These are phyloP conservation scores for Galerina marginata DNA, from an alignment of 768 basidiomycete genomes.

Conservation along the genomic window DNA sequence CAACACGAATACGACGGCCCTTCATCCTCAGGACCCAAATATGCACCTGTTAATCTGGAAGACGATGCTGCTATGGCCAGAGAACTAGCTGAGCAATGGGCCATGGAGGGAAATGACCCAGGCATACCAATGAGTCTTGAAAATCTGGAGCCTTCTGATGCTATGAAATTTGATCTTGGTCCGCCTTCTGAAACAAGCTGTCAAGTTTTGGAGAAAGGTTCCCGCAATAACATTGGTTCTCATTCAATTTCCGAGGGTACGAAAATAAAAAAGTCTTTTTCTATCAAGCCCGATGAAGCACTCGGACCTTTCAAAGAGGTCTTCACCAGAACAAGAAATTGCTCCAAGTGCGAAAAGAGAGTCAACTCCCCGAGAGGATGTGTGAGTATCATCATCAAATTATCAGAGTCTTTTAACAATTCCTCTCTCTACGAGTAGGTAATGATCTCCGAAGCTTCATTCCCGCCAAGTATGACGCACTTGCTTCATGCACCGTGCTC, in stretches of 20 bases:
- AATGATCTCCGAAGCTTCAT: conserved; percentile 27
- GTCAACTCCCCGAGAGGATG: conserved; percentile 47
- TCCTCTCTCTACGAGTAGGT: conserved; percentile 25
- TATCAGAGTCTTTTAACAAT: background rate
- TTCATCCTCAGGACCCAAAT: conserved; percentile 19
- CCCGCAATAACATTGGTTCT: background rate
- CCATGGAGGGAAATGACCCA: conserved; percentile 20
- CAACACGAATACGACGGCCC: conserved; percentile 32
- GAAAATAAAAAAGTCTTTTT: background rate
- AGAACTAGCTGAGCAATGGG: conserved; percentile 48
- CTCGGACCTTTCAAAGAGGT: conserved; percentile 38
- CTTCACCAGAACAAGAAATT: conserved; percentile 41
- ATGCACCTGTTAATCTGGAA: conserved; percentile 22
- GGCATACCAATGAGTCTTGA: conserved; percentile 3
- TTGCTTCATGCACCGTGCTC: conserved; percentile 51
- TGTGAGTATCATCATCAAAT: conserved; percentile 36
- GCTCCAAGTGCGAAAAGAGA: conserved; percentile 40
- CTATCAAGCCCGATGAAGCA: conserved; percentile 31
- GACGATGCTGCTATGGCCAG: conserved; percentile 44
- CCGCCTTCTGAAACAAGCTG: background rate
- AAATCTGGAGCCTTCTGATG: conserved; percentile 1
- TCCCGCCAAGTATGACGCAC: conserved; percentile 33
- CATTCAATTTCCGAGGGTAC: background rate
- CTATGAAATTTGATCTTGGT: conserved; percentile 12
- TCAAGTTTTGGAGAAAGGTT: background rate